Evolutionary conservation across 2,329 filamentous ascomycete species (phyloP).

Genomic region (Aspergillus ustus): DNA sequence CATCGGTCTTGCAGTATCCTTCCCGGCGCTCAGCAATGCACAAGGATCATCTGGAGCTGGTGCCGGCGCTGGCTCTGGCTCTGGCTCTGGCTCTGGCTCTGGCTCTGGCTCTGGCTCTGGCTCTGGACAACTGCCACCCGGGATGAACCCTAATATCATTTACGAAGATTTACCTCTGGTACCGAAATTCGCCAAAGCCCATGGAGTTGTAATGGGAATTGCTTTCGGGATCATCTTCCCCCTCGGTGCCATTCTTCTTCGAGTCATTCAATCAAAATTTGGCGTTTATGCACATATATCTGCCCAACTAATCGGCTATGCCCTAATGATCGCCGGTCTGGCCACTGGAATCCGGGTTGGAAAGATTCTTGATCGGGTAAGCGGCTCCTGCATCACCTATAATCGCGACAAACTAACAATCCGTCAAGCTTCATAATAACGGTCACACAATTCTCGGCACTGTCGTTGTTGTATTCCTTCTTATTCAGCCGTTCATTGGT

Average conservation of each 20-base stretch:
- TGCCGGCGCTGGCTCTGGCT: not conserved
- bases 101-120: not conserved
- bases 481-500: constrained; percentile 37
- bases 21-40: not conserved
- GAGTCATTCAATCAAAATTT: constrained; percentile 24
- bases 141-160: constrained; percentile 7
- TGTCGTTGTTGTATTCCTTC: constrained; percentile 31
- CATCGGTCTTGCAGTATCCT: not conserved
- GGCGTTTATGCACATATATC: constrained; percentile 30
- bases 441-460: constrained; percentile 35
- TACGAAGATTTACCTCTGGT: constrained; percentile 25
- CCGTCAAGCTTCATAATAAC: constrained; percentile 26
- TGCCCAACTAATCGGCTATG: constrained; percentile 32
- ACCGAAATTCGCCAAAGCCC: constrained; percentile 24
- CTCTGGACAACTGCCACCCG: not conserved
- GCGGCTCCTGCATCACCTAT: not conserved
- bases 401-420: not conserved
- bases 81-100: no score
- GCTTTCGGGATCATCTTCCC: constrained; percentile 35
- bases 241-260: constrained; percentile 29
- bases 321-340: constrained; percentile 34
- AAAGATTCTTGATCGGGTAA: constrained; percentile 26
- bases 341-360: constrained; percentile 36
- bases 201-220: constrained; percentile 32
- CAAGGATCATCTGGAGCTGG: not conserved